Conservation (phyloP, 2,329 filamentous ascomycete species). For the Penicillium sp. region DNA sequence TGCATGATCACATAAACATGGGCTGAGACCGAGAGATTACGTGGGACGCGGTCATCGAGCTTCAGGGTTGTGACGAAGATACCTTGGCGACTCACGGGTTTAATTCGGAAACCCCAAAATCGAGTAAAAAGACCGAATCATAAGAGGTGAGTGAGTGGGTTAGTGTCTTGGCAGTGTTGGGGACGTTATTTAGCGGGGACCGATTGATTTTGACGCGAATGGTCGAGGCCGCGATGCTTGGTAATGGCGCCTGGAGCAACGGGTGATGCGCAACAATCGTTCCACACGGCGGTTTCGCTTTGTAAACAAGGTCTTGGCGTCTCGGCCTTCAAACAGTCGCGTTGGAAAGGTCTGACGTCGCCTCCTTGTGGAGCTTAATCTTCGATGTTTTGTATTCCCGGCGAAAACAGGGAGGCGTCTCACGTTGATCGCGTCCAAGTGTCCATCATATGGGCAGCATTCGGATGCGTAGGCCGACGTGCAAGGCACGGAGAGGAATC, state of each 20-base stretch:
- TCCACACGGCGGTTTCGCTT: neutral
- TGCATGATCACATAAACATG: neutral
- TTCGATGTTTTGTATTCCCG: neutral
- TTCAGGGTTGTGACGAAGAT: neutral
- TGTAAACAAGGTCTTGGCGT: conserved; percentile 7
- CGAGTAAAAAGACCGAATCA: neutral
- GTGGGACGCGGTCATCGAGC: neutral
- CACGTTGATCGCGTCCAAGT: neutral
- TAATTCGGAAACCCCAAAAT: neutral
- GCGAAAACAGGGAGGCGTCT: conserved; percentile 2
- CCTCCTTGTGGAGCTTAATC: neutral
- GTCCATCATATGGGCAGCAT: neutral
- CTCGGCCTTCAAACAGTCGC: neutral
- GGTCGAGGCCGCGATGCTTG: conserved; percentile 17
- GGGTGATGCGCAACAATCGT: conserved; percentile 1
- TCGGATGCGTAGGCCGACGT: neutral
- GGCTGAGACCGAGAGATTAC: neutral
- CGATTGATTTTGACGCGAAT: neutral
- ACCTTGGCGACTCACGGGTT: neutral
- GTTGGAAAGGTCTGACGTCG: neutral
- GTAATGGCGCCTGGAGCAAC: conserved; percentile 12
- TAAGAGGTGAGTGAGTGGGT: neutral
- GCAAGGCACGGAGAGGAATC: neutral
- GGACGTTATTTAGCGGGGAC: conserved; percentile 3
- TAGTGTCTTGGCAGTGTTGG: conserved; percentile 5